Evolutionary conservation across 2,329 filamentous ascomycete species (phyloP).

Genomic region (Teratosphaeria pseudoeucalypti): DNA sequence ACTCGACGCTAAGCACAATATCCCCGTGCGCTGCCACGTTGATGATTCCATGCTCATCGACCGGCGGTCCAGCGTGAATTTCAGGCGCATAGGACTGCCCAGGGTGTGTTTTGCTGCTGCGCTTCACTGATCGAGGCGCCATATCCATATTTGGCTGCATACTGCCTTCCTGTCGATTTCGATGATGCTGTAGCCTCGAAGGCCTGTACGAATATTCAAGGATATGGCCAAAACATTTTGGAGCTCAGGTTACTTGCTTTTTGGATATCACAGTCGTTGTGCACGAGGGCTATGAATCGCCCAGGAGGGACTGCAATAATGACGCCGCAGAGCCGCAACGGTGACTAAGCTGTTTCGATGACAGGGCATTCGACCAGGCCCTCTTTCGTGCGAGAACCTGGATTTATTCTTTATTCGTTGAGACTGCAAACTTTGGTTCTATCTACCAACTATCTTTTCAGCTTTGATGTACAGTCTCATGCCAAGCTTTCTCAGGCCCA

Average conservation of each 20-base stretch:
- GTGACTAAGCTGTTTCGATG: neutral
- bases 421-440: no score
- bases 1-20: conserved; percentile 55
- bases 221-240: conserved; percentile 40
- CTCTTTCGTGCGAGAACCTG: neutral
- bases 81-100: neutral
- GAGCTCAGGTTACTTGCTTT: neutral
- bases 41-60: neutral
- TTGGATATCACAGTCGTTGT: neutral
- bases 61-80: neutral
- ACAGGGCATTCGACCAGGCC: neutral
- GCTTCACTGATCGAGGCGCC: neutral
- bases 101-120: neutral
- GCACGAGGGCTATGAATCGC: neutral
- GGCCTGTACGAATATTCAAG: conserved; percentile 23
- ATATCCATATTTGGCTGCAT: neutral
- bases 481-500: neutral
- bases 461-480: neutral
- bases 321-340: neutral
- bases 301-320: neutral
- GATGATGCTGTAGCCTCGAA: neutral
- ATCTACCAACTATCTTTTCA: no score
- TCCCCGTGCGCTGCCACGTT: conserved; percentile 44
- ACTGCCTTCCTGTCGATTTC: neutral
- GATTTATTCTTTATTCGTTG: no score